Conservation (phyloP, 768 basidiomycete genomes). For the Trametes gibbosa region DNA sequence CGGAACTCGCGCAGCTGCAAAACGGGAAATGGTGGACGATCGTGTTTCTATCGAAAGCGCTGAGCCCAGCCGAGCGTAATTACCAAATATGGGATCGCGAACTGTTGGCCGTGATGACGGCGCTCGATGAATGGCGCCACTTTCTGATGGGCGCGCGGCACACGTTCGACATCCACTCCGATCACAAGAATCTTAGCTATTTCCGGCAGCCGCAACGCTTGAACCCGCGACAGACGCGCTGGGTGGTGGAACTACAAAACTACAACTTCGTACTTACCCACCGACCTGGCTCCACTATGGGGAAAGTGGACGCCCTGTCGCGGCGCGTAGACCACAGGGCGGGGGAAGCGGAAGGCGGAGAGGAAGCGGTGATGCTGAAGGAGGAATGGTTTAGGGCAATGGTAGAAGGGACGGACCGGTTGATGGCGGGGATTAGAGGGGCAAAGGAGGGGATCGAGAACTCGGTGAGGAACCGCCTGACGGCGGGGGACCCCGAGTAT, state of each 20-base stretch:
- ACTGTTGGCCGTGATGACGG: slow-evolving; percentile 34
- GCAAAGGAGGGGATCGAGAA: slow-evolving; percentile 25
- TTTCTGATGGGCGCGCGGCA: slow-evolving; percentile 22
- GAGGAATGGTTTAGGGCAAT: neutral
- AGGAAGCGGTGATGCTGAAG: neutral
- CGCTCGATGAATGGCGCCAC: slow-evolving; percentile 26
- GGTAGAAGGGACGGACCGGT: neutral
- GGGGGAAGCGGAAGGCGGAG: neutral
- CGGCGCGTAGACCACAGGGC: neutral
- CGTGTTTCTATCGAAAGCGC: slow-evolving; percentile 12
- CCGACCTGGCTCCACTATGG: slow-evolving; percentile 4
- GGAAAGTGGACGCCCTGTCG: slow-evolving; percentile 10
- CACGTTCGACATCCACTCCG: slow-evolving; percentile 25
- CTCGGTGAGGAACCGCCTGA: slow-evolving; percentile 31
- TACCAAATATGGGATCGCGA: slow-evolving; percentile 36
- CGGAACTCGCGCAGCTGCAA: slow-evolving; percentile 26
- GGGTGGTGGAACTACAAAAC: slow-evolving; percentile 19
- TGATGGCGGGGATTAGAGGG: neutral
- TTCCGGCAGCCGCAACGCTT: slow-evolving; percentile 26
- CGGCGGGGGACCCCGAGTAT: slow-evolving; percentile 21
- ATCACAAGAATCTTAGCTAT: slow-evolving; percentile 33
- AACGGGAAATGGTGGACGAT: slow-evolving; percentile 12
- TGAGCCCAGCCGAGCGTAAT: slow-evolving; percentile 29
- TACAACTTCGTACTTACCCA: slow-evolving; percentile 19
- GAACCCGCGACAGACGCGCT: slow-evolving; percentile 32